phyloP scores from a whole-genome alignment of 164 flowering plant genomes.

The Piper betle region DNA sequence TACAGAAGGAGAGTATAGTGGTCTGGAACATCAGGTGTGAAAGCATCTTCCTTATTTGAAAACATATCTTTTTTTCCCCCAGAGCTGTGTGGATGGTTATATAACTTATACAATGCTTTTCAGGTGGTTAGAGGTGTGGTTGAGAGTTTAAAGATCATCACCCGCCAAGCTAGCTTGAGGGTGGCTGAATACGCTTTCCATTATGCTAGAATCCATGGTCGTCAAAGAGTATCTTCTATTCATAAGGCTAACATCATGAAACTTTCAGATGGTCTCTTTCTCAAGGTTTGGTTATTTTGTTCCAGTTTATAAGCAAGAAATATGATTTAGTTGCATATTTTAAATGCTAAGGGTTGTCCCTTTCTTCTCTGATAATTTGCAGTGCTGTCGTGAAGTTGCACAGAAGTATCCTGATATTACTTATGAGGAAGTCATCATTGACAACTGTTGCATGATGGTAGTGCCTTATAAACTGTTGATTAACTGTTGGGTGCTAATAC shows the following conservation, averaged over 20 bases:
- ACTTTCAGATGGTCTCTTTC: constrained; percentile 96
- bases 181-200: constrained; percentile 98
- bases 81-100: constrained; percentile 69
- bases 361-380: constrained; percentile 8
- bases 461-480: background rate
- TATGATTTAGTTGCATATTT: background rate
- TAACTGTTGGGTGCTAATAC: background rate
- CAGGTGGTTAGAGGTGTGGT: constrained; percentile 99
- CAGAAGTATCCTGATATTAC: constrained; percentile 83
- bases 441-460: constrained; percentile 99
- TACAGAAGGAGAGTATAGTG: constrained; percentile 98
- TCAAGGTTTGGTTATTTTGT: constrained; percentile 35
- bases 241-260: constrained; percentile 99
- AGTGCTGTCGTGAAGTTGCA: constrained; percentile 98
- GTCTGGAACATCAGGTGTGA: constrained; percentile 87
- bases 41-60: background rate
- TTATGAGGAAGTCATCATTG: constrained; percentile 93
- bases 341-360: background rate
- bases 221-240: constrained; percentile 87
- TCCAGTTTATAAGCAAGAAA: no score
- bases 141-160: constrained; percentile 92
- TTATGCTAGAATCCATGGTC: constrained; percentile 78
- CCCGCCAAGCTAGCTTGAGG: constrained; percentile 89
- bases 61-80: no score
- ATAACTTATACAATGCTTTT: constrained; percentile 6